Evolutionary conservation across 1,139 yeast genomes (phyloP).

Genomic region (Geotrichum australiense): DNA sequence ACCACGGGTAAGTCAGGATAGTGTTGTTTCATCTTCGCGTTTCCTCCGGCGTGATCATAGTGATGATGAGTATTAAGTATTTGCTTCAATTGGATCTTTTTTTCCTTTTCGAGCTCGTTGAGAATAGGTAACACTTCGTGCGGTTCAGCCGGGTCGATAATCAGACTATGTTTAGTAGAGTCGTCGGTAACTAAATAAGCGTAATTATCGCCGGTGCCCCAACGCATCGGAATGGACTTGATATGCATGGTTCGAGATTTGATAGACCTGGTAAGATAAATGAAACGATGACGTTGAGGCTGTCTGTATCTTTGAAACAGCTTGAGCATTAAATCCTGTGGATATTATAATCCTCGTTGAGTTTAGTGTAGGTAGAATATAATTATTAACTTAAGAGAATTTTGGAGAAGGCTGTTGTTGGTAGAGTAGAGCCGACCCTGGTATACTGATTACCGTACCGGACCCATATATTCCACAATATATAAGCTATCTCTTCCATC

Average conservation of each 20-base stretch:
- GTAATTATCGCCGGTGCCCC: slow-evolving; percentile 92
- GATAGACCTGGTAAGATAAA: too few species aligned
- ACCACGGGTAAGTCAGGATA: slow-evolving; percentile 61
- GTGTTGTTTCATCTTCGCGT: slow-evolving; percentile 40
- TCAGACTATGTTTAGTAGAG: slow-evolving; percentile 61
- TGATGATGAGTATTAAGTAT: slow-evolving; percentile 96
- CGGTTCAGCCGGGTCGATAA: slow-evolving; percentile 91
- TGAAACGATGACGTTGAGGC: too few species aligned
- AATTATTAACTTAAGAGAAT: too few species aligned
- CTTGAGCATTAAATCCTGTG: too few species aligned
- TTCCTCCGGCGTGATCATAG: slow-evolving; percentile 91
- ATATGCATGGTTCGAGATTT: slow-evolving; percentile 80
- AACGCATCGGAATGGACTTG: slow-evolving; percentile 80
- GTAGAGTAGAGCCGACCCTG: too few species aligned
- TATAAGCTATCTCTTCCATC: too few species aligned
- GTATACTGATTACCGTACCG: too few species aligned
- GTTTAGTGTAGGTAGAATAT: too few species aligned
- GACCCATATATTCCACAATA: too few species aligned
- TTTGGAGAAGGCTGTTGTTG: too few species aligned
- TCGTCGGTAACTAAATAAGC: slow-evolving; percentile 72
- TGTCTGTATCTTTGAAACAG: too few species aligned
- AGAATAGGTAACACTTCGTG: slow-evolving; percentile 44
- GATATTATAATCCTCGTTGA: too few species aligned
- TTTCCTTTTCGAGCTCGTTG: slow-evolving; percentile 34
- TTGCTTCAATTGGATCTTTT: slow-evolving; percentile 47